Base-by-base conservation (phyloP, 208 protist species). In the Herpetomonas samuelpessoai region DNA sequence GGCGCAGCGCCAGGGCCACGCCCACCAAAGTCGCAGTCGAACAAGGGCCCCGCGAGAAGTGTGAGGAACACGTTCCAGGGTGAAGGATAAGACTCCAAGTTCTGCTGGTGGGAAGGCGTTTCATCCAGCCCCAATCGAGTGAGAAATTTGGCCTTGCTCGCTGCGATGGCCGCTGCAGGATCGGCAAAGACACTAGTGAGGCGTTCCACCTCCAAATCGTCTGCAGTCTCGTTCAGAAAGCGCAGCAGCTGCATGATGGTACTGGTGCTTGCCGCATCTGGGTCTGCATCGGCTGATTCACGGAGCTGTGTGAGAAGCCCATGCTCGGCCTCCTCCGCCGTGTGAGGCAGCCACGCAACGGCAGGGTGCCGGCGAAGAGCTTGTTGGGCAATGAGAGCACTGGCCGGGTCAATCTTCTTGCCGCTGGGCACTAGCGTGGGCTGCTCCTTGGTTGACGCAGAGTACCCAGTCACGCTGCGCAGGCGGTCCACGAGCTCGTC, bases 41-140 rank as follows among this genome's bases (percentile, higher is more conserved):
- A 49, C 9, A 74, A 18, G 24, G 69, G 65, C 12, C 74, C 79
- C 10, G 57, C 21, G 12, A 86, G 68, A 28, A 91, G 74, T 25
- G 65, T 72, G 19, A 82, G 70, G 22, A 87, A 62, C 12, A 95
- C 69, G 50, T 91, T 86, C 88, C 88, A 95, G 22, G 84, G 88
- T 44, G 77, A 92, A 10, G 73, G 62, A 24, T 82, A 78, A 28
- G 81, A 69, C 41, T 72, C 62, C 44, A 51, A 48, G 24, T 77
- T 81, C 54, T 88, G 81, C 18, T 55, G 61, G 18, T 83, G 70
- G 22, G 31, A 28, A 2, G 85, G 88, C 29, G 73, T 48, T 19
- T 67, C 61, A 14, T 76, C 65, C 19, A 92, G 25, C 9, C 88
- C 88, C 4, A 95, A 68, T 1, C 71, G 58, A 35, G 54, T 60